These are phyloP conservation scores for Haplosporangium sp. DNA, from an alignment of 371 early-diverging fungal genomes.

Conservation along the genomic window DNA sequence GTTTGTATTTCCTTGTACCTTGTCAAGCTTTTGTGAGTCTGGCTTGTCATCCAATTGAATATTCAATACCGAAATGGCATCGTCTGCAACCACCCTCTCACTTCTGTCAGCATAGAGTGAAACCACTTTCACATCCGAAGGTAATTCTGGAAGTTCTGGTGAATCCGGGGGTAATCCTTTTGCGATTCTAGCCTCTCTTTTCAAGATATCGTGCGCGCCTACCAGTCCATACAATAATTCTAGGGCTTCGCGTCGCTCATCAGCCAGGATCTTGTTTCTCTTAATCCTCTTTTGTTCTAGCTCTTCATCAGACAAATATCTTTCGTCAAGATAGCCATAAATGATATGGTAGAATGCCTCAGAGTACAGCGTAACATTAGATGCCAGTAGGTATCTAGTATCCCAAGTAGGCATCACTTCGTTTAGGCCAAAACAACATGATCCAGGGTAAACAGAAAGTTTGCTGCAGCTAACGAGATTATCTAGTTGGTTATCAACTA, in stretches of 20 bases:
- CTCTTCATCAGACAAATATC: slow-evolving; percentile 39
- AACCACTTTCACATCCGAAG: slow-evolving; percentile 29
- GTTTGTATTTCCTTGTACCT: neutral
- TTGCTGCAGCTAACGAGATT: slow-evolving; percentile 41
- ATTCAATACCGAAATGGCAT: slow-evolving; percentile 42
- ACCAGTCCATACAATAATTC: slow-evolving; percentile 31
- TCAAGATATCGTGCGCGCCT: slow-evolving; percentile 30
- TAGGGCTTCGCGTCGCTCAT: slow-evolving; percentile 32
- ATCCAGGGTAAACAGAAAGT: slow-evolving; percentile 47
- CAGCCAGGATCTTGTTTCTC: slow-evolving; percentile 24
- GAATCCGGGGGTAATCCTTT: slow-evolving; percentile 47
- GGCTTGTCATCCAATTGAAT: slow-evolving; percentile 30
- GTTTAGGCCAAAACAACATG: slow-evolving; percentile 51
- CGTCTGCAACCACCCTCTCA: slow-evolving; percentile 50
- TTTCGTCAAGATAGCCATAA: slow-evolving; percentile 42
- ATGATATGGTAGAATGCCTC: slow-evolving; percentile 41
- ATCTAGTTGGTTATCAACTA: slow-evolving; percentile 37
- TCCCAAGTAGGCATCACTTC: slow-evolving; percentile 54
- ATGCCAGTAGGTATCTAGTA: slow-evolving; percentile 37
- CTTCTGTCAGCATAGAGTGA: slow-evolving; percentile 40
- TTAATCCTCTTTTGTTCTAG: slow-evolving; percentile 31
- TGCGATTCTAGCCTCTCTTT: slow-evolving; percentile 40
- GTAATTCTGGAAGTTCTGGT: slow-evolving; percentile 16
- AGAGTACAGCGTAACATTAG: slow-evolving; percentile 26
- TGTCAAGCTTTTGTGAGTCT: neutral